A percentile compares a stretch with the other conserved stretches of the same genome.
phyloP scores from a whole-genome alignment of 805 yeast genomes.

The Yarrowia porcina region DNA sequence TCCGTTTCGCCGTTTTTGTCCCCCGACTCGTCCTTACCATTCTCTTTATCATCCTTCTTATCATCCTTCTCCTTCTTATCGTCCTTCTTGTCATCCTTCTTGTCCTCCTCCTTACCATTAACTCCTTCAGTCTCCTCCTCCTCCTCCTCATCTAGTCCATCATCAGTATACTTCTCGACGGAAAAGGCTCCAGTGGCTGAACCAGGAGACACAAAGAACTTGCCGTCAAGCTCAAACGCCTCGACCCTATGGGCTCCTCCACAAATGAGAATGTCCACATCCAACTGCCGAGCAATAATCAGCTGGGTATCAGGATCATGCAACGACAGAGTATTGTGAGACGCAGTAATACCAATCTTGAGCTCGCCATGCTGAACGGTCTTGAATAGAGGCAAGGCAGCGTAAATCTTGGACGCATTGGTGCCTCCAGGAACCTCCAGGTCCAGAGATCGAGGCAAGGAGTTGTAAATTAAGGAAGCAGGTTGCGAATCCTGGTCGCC shows the following conservation, averaged over 20 bases:
- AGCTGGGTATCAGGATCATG: slow-evolving; percentile 82
- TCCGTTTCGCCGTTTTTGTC: neutral
- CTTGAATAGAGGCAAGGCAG: slow-evolving; percentile 55
- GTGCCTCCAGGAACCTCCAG: neutral
- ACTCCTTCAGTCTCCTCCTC: slow-evolving; percentile 38
- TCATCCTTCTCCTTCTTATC: slow-evolving; percentile 19
- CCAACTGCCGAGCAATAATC: slow-evolving; percentile 81
- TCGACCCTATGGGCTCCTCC: slow-evolving; percentile 93
- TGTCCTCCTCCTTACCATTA: slow-evolving; percentile 30
- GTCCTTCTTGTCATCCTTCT: slow-evolving; percentile 25
- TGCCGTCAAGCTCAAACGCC: slow-evolving; percentile 88
- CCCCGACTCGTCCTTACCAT: neutral
- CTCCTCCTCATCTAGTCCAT: slow-evolving; percentile 54
- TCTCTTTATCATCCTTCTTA: neutral
- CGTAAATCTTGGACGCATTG: neutral
- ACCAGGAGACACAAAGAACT: slow-evolving; percentile 94
- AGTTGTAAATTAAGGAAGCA: neutral
- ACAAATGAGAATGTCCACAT: slow-evolving; percentile 86
- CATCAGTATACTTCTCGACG: slow-evolving; percentile 48
- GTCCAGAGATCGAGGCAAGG: slow-evolving; percentile 12
- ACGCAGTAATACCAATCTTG: slow-evolving; percentile 80
- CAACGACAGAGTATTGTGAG: slow-evolving; percentile 78
- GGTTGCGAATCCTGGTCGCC: slow-evolving; percentile 26
- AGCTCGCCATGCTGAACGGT: slow-evolving; percentile 68
- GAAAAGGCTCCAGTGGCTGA: slow-evolving; percentile 87